These are phyloP conservation scores for Podaxis pistillaris DNA, from an alignment of 768 basidiomycete species.

Conservation along the genomic window DNA sequence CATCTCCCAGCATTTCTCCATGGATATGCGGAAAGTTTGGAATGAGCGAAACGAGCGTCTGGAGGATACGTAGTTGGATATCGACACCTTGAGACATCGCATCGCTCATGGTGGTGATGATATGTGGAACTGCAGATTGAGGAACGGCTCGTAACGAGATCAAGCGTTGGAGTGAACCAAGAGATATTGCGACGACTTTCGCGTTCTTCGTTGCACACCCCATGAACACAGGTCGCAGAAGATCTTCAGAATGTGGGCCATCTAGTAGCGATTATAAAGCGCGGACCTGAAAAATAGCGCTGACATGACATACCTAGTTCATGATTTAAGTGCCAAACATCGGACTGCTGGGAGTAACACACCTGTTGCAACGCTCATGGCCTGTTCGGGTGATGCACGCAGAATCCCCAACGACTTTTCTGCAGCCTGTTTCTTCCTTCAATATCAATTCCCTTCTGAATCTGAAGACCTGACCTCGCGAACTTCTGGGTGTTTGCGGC, in stretches of 20 bases:
- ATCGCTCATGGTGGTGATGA: slow-evolving; percentile 82
- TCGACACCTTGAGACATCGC: slow-evolving; percentile 95
- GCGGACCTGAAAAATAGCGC: background rate
- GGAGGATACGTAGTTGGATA: slow-evolving; percentile 91
- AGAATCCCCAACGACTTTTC: slow-evolving; percentile 85
- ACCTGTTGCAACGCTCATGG: slow-evolving; percentile 76
- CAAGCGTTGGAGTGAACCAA: slow-evolving; percentile 88
- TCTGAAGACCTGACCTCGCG: slow-evolving; percentile 63
- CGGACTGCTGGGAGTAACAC: slow-evolving; percentile 21
- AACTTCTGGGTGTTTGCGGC: slow-evolving; percentile 88
- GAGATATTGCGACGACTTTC: slow-evolving; percentile 90
- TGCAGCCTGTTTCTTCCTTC: slow-evolving; percentile 54
- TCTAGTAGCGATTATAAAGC: slow-evolving; percentile 36
- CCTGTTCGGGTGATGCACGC: slow-evolving; percentile 79
- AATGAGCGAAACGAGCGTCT: slow-evolving; percentile 87
- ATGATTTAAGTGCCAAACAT: slow-evolving; percentile 6
- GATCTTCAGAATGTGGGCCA: slow-evolving; percentile 75
- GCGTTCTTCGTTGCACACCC: slow-evolving; percentile 91
- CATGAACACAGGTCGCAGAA: slow-evolving; percentile 88
- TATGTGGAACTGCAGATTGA: slow-evolving; percentile 70
- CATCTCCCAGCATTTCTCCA: slow-evolving; percentile 77
- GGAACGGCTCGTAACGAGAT: slow-evolving; percentile 86
- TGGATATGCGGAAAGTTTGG: slow-evolving; percentile 85
- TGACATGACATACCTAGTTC: slow-evolving; percentile 7
- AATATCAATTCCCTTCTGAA: slow-evolving; percentile 19